These are phyloP conservation scores for Cytospora mali DNA, from an alignment of 2,329 filamentous ascomycete genomes.

Conservation along the genomic window DNA sequence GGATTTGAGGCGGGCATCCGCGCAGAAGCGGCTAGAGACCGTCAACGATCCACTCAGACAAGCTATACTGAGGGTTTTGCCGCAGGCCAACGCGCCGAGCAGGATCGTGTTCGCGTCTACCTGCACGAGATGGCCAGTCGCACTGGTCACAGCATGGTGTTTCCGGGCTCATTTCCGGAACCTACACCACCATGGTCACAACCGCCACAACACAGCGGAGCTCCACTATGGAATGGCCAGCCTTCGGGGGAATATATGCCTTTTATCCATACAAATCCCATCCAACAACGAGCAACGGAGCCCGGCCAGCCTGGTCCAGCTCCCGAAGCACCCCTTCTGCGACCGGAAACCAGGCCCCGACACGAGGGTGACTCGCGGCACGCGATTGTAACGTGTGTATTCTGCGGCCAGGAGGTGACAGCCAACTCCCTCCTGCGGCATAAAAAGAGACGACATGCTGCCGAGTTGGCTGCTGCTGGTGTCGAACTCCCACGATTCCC, in stretches of 20 bases:
- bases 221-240: background rate
- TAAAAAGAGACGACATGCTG: constrained; percentile 10
- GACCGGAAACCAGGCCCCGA: background rate
- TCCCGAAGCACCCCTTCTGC: background rate
- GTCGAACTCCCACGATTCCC: background rate
- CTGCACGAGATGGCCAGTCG: background rate
- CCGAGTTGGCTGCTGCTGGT: constrained; percentile 15
- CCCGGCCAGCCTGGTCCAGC: background rate
- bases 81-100: constrained; percentile 12
- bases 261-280: background rate
- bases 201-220: background rate
- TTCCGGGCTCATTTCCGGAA: background rate
- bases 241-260: background rate
- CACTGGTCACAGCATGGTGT: background rate
- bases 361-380: background rate
- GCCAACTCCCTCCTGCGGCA: constrained; percentile 1
- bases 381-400: constrained; percentile 3
- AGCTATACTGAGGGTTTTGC: constrained; percentile 2
- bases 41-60: background rate
- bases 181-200: too few species aligned
- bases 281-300: background rate
- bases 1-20: constrained; percentile 8
- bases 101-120: background rate
- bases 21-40: background rate
- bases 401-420: constrained; percentile 3